A percentile compares a stretch with the other conserved stretches of the same genome.
phyloP scores from a whole-genome alignment of 345 rosid species.

The Isatis tinctoria region DNA sequence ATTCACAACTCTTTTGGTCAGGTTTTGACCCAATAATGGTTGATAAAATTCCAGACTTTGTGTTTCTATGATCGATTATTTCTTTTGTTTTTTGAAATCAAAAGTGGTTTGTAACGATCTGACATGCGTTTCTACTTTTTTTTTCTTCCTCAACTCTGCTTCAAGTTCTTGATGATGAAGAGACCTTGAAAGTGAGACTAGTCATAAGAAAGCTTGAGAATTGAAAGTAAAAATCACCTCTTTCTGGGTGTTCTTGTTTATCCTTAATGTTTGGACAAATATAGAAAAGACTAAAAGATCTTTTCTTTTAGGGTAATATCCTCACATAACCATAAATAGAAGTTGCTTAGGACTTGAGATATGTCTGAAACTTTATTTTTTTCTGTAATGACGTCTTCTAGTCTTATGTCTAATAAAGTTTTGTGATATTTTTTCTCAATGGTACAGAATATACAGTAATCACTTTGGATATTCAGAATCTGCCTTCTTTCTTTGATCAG shows the following conservation, averaged over 20 bases:
- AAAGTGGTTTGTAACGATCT: background rate
- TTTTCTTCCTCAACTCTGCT: background rate
- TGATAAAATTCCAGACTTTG: background rate
- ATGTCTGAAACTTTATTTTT: background rate
- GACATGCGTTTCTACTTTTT: background rate
- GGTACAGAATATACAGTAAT: background rate
- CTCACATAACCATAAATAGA: constrained; percentile 4
- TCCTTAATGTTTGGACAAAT: background rate
- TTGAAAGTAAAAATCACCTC: background rate
- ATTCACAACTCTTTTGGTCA: background rate
- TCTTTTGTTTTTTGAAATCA: background rate
- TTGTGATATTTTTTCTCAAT: background rate
- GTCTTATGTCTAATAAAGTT: background rate
- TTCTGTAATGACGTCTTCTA: background rate
- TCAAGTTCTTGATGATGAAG: background rate
- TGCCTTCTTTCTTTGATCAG: background rate
- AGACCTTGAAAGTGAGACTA: background rate
- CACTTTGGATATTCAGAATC: too few species aligned
- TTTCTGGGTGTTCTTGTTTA: background rate
- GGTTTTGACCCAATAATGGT: background rate
- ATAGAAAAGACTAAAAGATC: background rate
- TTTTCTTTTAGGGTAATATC: background rate
- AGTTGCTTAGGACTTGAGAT: background rate
- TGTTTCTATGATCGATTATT: background rate
- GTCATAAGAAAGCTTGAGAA: background rate